phyloP scores from a whole-genome alignment of 148 eudicot genomes.

The Vaccinium darrowii region DNA sequence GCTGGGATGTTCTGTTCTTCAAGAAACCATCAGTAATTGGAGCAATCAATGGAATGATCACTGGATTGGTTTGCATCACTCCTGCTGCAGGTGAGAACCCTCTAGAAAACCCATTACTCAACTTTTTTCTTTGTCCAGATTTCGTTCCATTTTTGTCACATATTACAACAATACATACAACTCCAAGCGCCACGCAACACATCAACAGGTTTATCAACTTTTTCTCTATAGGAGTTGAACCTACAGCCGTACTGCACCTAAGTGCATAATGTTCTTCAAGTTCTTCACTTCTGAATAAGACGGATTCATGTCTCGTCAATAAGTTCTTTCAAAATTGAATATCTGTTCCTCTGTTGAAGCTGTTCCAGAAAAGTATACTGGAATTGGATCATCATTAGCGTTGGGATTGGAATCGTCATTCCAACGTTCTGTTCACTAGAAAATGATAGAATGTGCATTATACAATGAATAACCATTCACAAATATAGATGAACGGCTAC shows the following conservation, averaged over 20 bases:
- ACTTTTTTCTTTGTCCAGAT: neutral
- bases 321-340: neutral
- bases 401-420: neutral
- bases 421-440: neutral
- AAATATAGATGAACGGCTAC: neutral
- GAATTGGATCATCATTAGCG: neutral
- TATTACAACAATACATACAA: too few relatives aligned
- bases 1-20: slow-evolving; percentile 30
- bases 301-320: neutral
- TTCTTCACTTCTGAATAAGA: too few relatives aligned
- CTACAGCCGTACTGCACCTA: too few relatives aligned
- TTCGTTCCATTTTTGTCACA: neutral
- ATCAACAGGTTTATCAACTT: too few relatives aligned
- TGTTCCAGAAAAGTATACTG: neutral
- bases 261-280: too few relatives aligned
- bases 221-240: too few relatives aligned
- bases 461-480: neutral
- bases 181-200: too few relatives aligned
- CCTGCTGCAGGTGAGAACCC: slow-evolving; percentile 27
- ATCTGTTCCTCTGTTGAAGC: neutral
- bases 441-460: neutral
- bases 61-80: slow-evolving; percentile 31
- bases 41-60: slow-evolving; percentile 32
- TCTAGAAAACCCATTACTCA: neutral
- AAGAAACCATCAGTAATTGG: slow-evolving; percentile 30